Evolutionary conservation across 371 early-diverging fungal genomes (phyloP).

Genomic region (Syncephalastrum contaminatum): DNA sequence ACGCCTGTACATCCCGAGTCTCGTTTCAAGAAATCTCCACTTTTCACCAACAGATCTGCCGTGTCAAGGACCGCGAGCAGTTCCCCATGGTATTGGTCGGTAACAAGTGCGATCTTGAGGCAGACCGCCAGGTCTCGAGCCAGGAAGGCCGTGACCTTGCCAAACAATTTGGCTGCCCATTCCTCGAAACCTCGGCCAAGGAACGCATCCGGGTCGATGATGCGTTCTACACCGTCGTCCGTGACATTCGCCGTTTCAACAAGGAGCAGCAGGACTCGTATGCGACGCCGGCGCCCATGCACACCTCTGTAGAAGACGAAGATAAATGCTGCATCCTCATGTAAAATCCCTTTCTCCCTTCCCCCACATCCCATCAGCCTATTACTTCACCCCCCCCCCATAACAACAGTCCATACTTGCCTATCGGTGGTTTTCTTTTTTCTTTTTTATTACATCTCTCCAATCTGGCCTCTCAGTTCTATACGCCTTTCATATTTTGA

Average conservation of each 20-base stretch:
- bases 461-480: too few relatives aligned
- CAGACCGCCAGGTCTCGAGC: slow-evolving; percentile 76
- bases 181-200: slow-evolving; percentile 92
- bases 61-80: slow-evolving; percentile 78
- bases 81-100: slow-evolving; percentile 91
- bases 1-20: slow-evolving; percentile 72
- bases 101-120: slow-evolving; percentile 92
- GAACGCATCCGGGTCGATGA: slow-evolving; percentile 88
- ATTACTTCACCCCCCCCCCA: too few relatives aligned
- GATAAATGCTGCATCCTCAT: slow-evolving; percentile 25
- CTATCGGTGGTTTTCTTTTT: too few relatives aligned
- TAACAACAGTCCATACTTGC: too few relatives aligned
- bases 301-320: slow-evolving; percentile 1
- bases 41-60: slow-evolving; percentile 76
- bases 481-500: too few relatives aligned
- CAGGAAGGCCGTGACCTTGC: slow-evolving; percentile 87
- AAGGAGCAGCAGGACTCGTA: slow-evolving; percentile 44
- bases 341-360: slow-evolving; percentile 8
- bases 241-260: slow-evolving; percentile 78
- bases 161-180: slow-evolving; percentile 67
- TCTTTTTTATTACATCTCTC: too few relatives aligned
- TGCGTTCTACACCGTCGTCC: slow-evolving; percentile 85
- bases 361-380: too few relatives aligned
- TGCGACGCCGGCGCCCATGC: slow-evolving; percentile 2
- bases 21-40: slow-evolving; percentile 81